A percentile compares a stretch with the other conserved stretches of the same genome.
phyloP scores from a whole-genome alignment of 768 basidiomycete genomes.

The Boletus barrowsii region DNA sequence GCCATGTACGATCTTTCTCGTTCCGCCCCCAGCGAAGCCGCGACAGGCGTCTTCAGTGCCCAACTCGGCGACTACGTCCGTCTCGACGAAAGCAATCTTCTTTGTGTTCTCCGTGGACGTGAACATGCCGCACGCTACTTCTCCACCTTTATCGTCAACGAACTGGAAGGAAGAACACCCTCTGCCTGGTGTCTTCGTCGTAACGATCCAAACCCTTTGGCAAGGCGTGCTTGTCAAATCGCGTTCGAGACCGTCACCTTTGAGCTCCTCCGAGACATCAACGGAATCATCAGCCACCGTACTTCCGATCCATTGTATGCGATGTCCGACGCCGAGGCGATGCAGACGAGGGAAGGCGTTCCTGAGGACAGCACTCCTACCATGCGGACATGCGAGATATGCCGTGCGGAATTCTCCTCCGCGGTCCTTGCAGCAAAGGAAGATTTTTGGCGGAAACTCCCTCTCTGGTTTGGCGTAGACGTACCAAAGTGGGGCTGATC shows the following conservation, averaged over 20 bases:
- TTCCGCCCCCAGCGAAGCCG: conserved; percentile 57
- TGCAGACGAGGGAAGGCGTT: conserved; percentile 55
- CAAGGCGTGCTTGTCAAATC: conserved; percentile 58
- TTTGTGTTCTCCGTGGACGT: conserved; percentile 61
- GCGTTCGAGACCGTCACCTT: conserved; percentile 75
- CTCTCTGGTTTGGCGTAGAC: conserved; percentile 63
- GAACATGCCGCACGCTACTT: conserved; percentile 72
- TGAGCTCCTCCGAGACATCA: conserved; percentile 70
- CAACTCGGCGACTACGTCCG: conserved; percentile 38
- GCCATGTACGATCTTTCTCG: conserved; percentile 83
- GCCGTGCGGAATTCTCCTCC: conserved; percentile 58
- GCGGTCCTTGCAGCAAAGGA: conserved; percentile 57
- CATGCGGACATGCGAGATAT: conserved; percentile 63
- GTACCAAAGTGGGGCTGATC: conserved; percentile 37
- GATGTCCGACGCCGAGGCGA: conserved; percentile 61
- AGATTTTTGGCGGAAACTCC: conserved; percentile 63
- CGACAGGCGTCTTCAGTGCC: conserved; percentile 45
- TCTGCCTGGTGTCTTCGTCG: conserved; percentile 47
- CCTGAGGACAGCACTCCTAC: conserved; percentile 41
- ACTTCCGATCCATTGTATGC: conserved; percentile 70
- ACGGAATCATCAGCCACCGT: conserved; percentile 62
- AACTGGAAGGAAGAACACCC: conserved; percentile 63
- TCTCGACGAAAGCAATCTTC: conserved; percentile 50
- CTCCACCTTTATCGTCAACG: conserved; percentile 72
- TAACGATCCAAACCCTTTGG: conserved; percentile 43